phyloP scores from a whole-genome alignment of 2,329 filamentous ascomycete species.

The Aspergillus niger region DNA sequence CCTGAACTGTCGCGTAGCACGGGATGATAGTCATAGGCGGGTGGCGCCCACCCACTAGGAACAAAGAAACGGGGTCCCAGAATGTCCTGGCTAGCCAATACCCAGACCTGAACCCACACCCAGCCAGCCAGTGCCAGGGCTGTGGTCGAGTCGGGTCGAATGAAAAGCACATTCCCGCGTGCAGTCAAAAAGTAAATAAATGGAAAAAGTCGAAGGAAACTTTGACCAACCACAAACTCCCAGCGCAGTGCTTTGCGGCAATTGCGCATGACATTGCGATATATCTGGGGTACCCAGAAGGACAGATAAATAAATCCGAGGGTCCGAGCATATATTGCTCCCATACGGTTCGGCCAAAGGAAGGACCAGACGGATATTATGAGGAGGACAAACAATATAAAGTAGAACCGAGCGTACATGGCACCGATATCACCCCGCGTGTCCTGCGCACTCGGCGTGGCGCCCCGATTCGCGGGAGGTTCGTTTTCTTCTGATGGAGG shows the following conservation, averaged over 20 bases:
- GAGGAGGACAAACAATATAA: conserved; percentile 58
- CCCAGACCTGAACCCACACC: conserved; percentile 83
- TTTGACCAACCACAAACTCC: conserved; percentile 87
- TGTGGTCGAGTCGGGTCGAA: conserved; percentile 65
- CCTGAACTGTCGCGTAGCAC: conserved; percentile 61
- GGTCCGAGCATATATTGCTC: conserved; percentile 60
- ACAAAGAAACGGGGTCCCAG: conserved; percentile 87
- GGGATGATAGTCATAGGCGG: conserved; percentile 88
- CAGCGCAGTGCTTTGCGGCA: conserved; percentile 88
- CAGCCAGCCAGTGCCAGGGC: conserved; percentile 70
- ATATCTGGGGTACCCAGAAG: conserved; percentile 89
- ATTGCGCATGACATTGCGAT: conserved; percentile 85
- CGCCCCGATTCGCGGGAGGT: conserved; percentile 33
- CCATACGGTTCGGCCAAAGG: conserved; percentile 56
- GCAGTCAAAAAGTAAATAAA: conserved; percentile 83
- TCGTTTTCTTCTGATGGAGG: conserved; percentile 42
- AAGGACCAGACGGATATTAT: conserved; percentile 63
- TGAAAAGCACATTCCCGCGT: conserved; percentile 77
- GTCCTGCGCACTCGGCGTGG: conserved; percentile 37
- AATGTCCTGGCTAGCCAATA: conserved; percentile 78
- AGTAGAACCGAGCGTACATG: conserved; percentile 64
- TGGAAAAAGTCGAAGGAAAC: conserved; percentile 73
- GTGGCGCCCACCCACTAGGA: conserved; percentile 65
- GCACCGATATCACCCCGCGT: conserved; percentile 55
- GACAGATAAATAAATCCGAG: conserved; percentile 78